Conservation (phyloP, 129 eudicot species). For the Pulicaria dysenterica region DNA sequence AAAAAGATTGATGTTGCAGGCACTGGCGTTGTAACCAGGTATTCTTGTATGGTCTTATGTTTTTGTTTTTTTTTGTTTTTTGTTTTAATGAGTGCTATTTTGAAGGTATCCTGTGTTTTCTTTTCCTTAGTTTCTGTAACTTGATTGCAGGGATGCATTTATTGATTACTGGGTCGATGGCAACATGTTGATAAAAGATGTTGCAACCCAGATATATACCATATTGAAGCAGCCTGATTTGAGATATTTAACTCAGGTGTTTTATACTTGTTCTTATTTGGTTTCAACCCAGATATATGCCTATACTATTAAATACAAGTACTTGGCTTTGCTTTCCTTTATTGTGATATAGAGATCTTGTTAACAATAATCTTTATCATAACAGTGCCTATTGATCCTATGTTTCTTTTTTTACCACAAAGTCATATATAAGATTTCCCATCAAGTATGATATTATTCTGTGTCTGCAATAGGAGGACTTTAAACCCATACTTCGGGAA, state of each 20-base stretch:
- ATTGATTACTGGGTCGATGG: slow-evolving; percentile 88
- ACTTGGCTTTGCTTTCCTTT: neutral
- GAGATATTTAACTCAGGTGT: slow-evolving; percentile 72
- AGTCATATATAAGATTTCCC: neutral
- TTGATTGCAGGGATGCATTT: slow-evolving; percentile 76
- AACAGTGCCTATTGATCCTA: neutral
- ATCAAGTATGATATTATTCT: neutral
- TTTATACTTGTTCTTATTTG: neutral
- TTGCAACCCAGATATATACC: slow-evolving; percentile 67
- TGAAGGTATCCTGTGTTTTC: neutral
- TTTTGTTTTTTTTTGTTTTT: neutral
- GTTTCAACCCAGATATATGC: no score
- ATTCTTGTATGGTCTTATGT: slow-evolving; percentile 8
- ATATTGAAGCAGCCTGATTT: slow-evolving; percentile 80
- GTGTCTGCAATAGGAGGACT: slow-evolving; percentile 65
- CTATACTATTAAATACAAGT: neutral
- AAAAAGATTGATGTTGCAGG: slow-evolving; percentile 63
- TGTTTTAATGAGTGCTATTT: neutral
- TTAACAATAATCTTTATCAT: neutral
- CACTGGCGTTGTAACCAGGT: slow-evolving; percentile 85
- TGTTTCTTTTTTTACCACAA: neutral
- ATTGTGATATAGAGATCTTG: neutral
- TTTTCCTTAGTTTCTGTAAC: slow-evolving; percentile 7
- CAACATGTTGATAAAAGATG: slow-evolving; percentile 77
- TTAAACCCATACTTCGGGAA: slow-evolving; percentile 87